Evolutionary conservation across 1,284 basidiomycete genomes (phyloP), one percentile per base, ranked within the genome.

Genomic region (Boletellus deceptivus): DNA sequence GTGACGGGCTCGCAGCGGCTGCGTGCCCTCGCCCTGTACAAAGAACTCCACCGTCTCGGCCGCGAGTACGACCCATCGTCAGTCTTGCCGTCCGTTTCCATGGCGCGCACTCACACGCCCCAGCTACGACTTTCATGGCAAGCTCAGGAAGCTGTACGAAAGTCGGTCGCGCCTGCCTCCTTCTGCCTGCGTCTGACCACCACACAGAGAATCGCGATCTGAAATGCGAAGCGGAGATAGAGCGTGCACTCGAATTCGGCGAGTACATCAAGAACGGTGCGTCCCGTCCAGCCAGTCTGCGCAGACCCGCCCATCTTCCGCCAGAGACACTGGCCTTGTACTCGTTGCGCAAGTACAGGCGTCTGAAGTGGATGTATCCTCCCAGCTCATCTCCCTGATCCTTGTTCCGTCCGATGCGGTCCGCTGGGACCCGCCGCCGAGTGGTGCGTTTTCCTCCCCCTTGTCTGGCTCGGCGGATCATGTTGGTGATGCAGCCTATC

Each of bases 261-360:
- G 90, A 93, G 68, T 93, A 91, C 61, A 93, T 95, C 66, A 91
- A 89, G 71, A 91, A 91, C 64, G 92, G 92, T 91, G 58, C 55
- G 82, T 64, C 34, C 7, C 39, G 7, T 46, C 11, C 24, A 17
- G n/a, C 39, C 13, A 42, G 24, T 35, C 29, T 16, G 5, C 11
- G 10, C 17, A 8, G 46, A 17, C 40, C 50, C 51, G n/a, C 40
- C 50, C 52, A 8, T 58, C 22, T 17, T 34, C 39, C 36, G 18
- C 46, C 67, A 94, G 91, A 94, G 75, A 91, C 91, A 0, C 75
- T 94, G 39, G 90, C 92, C 0, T 71, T 95, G 37, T 92, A 93
- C 63, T 86, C 89, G 5, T 72, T 95, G 45, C 82, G 88, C 61
- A 95, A 95, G 69, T 95, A 93, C 63, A 81, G 92, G 40, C 83